Percentiles rank a stretch among this genome's conserved stretches.
Evolutionary conservation across 306 rosid species (phyloP).

Genomic region (barrel medic (Medicago truncatula)): MtrunA17r5.0-ANR NC_053046.1:32897501-32898000

Average conservation of each 20-base stretch:
- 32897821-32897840: slow-evolving; percentile 43
- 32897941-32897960: neutral
- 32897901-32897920: slow-evolving; percentile 56
- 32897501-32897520: slow-evolving; percentile 51
- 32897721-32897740: slow-evolving; percentile 42
- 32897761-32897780: slow-evolving; percentile 56
- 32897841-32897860: neutral
- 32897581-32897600: slow-evolving; percentile 51
- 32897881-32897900: slow-evolving; percentile 62
- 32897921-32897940: slow-evolving; percentile 58
- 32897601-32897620: slow-evolving; percentile 47
- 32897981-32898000: slow-evolving; percentile 66
- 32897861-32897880: slow-evolving; percentile 43
- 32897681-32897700: neutral
- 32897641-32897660: slow-evolving; percentile 27
- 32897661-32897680: slow-evolving; percentile 46
- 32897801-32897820: slow-evolving; percentile 58
- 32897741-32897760: slow-evolving; percentile 43
- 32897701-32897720: neutral
- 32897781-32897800: slow-evolving; percentile 72
- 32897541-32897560: slow-evolving; percentile 53
- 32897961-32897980: neutral
- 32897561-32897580: slow-evolving; percentile 47
- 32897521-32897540: slow-evolving; percentile 59
- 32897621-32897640: slow-evolving; percentile 43